A percentile compares a stretch with the other conserved stretches of the same genome.
Conservation (phyloP, 2,329 filamentous ascomycete species). For the Pestalotiopsis sp. region DNA sequence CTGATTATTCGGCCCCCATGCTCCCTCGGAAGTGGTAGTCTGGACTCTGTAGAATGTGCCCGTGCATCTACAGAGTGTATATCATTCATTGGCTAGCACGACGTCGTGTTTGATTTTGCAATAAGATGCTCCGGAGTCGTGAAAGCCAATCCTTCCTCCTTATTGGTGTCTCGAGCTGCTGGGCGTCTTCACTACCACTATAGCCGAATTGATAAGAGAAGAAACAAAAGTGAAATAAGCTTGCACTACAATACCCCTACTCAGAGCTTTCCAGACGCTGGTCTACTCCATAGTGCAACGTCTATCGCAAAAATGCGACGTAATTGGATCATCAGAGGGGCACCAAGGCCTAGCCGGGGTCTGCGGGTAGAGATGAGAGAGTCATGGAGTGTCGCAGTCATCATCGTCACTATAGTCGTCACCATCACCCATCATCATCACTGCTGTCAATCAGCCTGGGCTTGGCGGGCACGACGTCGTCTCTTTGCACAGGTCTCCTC, state of each 20-base stretch:
- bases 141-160: background rate
- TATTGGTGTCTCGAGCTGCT: background rate
- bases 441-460: background rate
- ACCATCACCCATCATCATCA: background rate
- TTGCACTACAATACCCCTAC: background rate
- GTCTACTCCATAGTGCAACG: background rate
- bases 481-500: background rate
- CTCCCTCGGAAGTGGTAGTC: too few relatives aligned
- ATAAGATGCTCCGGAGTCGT: background rate
- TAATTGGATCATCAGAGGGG: background rate
- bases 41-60: too few relatives aligned
- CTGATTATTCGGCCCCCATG: too few relatives aligned
- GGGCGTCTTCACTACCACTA: background rate
- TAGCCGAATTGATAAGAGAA: background rate
- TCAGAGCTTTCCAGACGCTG: background rate
- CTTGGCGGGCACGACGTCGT: background rate
- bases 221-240: background rate
- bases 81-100: background rate
- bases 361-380: background rate
- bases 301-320: background rate
- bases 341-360: background rate
- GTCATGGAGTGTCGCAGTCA: background rate
- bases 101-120: background rate
- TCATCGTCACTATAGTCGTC: background rate
- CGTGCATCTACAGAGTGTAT: background rate